These are phyloP conservation scores for Fusarium xyrophilum DNA, from an alignment of 2,329 filamentous ascomycete genomes.

Conservation along the genomic window DNA sequence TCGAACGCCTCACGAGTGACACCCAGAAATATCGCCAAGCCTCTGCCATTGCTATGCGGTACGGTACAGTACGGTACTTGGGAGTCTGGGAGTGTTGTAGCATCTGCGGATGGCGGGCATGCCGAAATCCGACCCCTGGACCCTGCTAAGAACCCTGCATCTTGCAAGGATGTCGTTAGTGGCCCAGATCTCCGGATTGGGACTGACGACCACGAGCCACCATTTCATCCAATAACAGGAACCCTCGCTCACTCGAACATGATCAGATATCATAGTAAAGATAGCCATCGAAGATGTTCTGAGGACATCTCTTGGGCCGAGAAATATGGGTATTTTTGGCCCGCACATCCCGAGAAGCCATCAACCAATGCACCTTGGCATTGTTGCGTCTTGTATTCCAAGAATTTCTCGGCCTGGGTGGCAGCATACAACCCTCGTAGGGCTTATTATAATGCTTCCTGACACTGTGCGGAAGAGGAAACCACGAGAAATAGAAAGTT, in stretches of 20 bases:
- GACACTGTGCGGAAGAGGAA: background rate
- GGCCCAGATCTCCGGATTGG: slow-evolving; percentile 32
- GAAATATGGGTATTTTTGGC: background rate
- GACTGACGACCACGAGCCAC: slow-evolving; percentile 27
- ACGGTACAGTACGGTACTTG: background rate
- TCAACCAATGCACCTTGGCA: background rate
- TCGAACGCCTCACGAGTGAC: slow-evolving; percentile 13
- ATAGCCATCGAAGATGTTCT: background rate
- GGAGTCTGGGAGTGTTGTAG: background rate
- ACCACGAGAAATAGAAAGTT: background rate
- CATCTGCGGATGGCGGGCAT: slow-evolving; percentile 26
- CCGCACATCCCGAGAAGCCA: background rate
- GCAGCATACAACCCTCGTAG: background rate
- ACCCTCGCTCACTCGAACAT: background rate
- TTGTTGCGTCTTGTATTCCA: background rate
- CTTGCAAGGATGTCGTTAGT: slow-evolving; percentile 23
- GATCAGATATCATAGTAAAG: background rate
- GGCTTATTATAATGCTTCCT: background rate
- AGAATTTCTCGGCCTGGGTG: background rate
- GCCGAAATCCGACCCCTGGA: slow-evolving; percentile 36
- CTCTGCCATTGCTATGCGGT: slow-evolving; percentile 1
- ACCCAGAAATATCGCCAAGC: slow-evolving; percentile 21
- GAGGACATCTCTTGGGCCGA: background rate
- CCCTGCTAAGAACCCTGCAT: slow-evolving; percentile 32
- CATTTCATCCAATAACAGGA: slow-evolving; percentile 7